Evolutionary conservation across 768 basidiomycete species (phyloP), one percentile per base, ranked within the genome.

Genomic region (Floccularia luteovirens): DNA sequence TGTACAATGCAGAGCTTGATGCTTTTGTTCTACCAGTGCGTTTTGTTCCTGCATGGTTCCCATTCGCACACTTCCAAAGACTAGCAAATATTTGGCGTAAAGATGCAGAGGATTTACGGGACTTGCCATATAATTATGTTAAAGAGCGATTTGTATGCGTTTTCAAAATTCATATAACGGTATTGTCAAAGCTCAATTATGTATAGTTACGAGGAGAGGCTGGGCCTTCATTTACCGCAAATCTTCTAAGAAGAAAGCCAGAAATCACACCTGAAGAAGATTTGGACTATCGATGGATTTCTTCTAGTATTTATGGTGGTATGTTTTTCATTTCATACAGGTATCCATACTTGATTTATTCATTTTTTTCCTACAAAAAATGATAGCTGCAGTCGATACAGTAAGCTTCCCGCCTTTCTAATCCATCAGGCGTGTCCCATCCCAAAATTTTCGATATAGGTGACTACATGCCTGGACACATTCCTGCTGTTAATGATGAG

Each of bases 331-430:
- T 24, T 19, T 8, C 32, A 7, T 8, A 24, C n/a, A n/a, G n/a
- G n/a, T n/a, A n/a, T n/a, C n/a, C n/a, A n/a, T n/a, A n/a, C 63
- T 43, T 67, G 69, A 0, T 72, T 67, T 43, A 55, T 55, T 4
- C 48, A 58, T 12, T 56, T 55, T 3, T 53, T 58, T 2, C 60
- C 60, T 1, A 59, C 54, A 35, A 41, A 50, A n/a, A n/a, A n/a
- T n/a, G 7, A 34, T 14, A 11, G 60, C 57, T 10, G 60, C 58
- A 5, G 54, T 59, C 0, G 51, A 49, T 6, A 59, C 56, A 4
- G 60, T 61, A 36, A 34, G 56, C 45, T 19, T 5, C 3, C 12
- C 5, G n/a, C 14, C 2, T 28, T 11, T 17, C 22, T 5, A 22
- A 5, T 24, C 16, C 3, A 12, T 16, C 7, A 5, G 24, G n/a